These are phyloP conservation scores for Camelina hispida DNA, from an alignment of 345 rosid species.

Conservation along the genomic window DNA sequence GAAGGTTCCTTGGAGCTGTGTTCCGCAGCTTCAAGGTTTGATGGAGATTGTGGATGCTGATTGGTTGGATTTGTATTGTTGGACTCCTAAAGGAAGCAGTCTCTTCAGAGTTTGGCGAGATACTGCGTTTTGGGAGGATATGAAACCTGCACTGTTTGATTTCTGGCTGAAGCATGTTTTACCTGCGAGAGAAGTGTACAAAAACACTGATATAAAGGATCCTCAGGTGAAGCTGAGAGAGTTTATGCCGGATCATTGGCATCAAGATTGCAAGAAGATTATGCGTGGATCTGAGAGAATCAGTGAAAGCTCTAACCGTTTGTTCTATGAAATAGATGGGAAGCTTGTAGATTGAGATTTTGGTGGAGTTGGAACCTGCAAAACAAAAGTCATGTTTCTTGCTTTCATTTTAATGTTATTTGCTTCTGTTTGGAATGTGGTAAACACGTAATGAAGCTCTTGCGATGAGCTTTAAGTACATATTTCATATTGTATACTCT, in stretches of 20 bases:
- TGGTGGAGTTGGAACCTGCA: not conserved
- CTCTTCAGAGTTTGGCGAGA: conserved; percentile 60
- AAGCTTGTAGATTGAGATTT: conserved; percentile 26
- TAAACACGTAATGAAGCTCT: not conserved
- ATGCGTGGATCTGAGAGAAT: conserved; percentile 55
- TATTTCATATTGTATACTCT: not conserved
- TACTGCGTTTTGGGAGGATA: conserved; percentile 58
- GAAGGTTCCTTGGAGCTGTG: conserved; percentile 54
- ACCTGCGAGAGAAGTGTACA: conserved; percentile 66
- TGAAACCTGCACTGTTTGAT: conserved; percentile 69
- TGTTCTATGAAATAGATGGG: conserved; percentile 59
- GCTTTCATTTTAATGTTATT: conserved; percentile 9
- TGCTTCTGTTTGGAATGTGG: not conserved
- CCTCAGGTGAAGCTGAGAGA: conserved; percentile 52
- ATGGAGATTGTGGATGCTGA: conserved; percentile 81
- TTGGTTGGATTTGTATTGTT: conserved; percentile 85
- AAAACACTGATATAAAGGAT: conserved; percentile 43
- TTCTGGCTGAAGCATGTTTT: conserved; percentile 83
- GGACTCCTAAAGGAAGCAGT: conserved; percentile 76
- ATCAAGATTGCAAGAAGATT: conserved; percentile 53
- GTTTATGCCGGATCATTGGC: conserved; percentile 59
- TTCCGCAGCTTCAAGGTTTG: conserved; percentile 85
- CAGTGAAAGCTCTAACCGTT: conserved; percentile 48
- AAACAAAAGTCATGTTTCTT: not conserved
- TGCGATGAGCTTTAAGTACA: not conserved